Evolutionary conservation across 371 early-diverging fungal species (phyloP).

Genomic region (Mortierella sp.): DNA sequence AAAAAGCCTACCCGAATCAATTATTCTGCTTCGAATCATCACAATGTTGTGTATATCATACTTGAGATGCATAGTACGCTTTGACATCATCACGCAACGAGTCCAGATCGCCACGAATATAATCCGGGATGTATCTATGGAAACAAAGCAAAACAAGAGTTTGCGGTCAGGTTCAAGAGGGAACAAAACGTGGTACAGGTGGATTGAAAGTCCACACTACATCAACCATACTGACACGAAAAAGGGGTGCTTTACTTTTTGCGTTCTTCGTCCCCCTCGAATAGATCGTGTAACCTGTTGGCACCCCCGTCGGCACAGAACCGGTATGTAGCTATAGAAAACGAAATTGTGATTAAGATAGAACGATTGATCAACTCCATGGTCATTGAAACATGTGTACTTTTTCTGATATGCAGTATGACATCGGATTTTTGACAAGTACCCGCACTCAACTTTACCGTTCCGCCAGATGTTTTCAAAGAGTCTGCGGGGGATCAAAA

Average conservation of each 20-base stretch:
- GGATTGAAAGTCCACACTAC: no score
- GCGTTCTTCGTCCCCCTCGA: conserved; percentile 61
- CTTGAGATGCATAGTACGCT: conserved; percentile 70
- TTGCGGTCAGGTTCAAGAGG: neutral
- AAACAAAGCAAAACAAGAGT: conserved; percentile 1
- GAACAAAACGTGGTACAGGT: no score
- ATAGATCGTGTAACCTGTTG: conserved; percentile 83
- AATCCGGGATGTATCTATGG: conserved; percentile 79
- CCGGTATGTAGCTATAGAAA: conserved; percentile 64
- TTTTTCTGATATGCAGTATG: no score
- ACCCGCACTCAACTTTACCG: conserved; percentile 45
- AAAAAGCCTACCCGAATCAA: neutral
- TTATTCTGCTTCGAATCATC: no score
- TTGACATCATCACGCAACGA: conserved; percentile 77
- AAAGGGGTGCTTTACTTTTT: no score
- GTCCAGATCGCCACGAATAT: conserved; percentile 89
- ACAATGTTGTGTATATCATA: no score
- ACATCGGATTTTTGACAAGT: no score
- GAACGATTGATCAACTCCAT: no score
- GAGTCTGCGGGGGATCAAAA: conserved; percentile 34
- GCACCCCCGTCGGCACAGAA: conserved; percentile 94
- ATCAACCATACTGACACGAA: no score
- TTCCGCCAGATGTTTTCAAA: conserved; percentile 61
- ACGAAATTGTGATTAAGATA: neutral
- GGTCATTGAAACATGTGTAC: no score